phyloP scores from a whole-genome alignment of 192 early-diverging fungal species.

The Backusella macrospora region DNA sequence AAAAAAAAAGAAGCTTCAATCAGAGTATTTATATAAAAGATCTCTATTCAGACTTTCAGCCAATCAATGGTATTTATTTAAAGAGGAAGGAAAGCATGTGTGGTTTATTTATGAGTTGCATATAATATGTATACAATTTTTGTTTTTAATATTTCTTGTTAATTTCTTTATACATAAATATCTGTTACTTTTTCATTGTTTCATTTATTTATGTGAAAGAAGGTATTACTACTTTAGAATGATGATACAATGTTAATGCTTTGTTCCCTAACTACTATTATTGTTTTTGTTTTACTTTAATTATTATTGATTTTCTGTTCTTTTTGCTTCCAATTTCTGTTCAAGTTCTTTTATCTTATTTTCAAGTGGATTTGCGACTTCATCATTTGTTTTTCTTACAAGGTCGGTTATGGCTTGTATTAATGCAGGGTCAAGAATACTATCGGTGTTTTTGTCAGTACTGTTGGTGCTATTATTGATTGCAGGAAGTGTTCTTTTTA shows the following conservation, averaged over 20 bases:
- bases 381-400: background rate
- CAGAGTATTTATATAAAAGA: background rate
- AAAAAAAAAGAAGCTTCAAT: too few species aligned
- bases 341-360: background rate
- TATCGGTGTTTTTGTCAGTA: background rate
- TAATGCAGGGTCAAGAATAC: background rate
- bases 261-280: too few species aligned
- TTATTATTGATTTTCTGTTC: background rate
- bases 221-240: too few species aligned
- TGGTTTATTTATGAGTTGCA: background rate
- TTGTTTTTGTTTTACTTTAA: background rate
- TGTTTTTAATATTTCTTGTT: background rate
- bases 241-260: too few species aligned
- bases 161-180: background rate
- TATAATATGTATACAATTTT: background rate
- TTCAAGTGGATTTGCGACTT: background rate
- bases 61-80: background rate
- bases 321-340: background rate
- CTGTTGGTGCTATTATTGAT: background rate
- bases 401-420: background rate
- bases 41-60: conserved; percentile 13
- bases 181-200: too few species aligned
- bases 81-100: background rate
- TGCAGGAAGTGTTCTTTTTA: background rate
- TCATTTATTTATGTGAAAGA: too few species aligned